Conservation (phyloP, 148 eudicot species). For the Rheum nobile region DNA sequence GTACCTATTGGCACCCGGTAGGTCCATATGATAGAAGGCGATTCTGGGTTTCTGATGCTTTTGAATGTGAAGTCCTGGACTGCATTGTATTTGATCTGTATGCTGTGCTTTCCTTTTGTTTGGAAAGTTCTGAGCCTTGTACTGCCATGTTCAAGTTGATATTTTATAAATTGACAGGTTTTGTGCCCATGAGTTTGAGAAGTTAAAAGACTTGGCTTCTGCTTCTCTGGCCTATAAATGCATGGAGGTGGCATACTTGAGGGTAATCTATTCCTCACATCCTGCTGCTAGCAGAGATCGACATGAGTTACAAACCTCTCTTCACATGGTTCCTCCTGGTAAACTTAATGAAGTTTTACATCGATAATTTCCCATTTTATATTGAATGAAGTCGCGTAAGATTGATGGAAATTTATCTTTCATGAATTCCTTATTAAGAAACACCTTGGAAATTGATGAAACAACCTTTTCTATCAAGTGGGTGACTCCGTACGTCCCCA, state of each 20-base stretch:
- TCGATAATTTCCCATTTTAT: not conserved
- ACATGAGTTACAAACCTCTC: conserved; percentile 60
- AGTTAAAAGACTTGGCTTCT: conserved; percentile 75
- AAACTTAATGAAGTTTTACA: conserved; percentile 4
- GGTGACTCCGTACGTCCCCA: not conserved
- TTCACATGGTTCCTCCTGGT: conserved; percentile 77
- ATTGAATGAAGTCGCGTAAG: not conserved
- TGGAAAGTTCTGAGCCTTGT: not conserved
- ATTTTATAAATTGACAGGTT: conserved; percentile 27
- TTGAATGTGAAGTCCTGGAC: not conserved
- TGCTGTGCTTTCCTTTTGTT: not conserved
- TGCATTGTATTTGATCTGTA: not conserved
- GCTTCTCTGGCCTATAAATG: conserved; percentile 98
- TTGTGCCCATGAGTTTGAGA: conserved; percentile 88
- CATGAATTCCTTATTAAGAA: not conserved
- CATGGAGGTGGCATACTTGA: conserved; percentile 80
- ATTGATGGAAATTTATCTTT: not conserved
- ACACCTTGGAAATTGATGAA: not conserved
- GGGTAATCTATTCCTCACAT: conserved; percentile 64
- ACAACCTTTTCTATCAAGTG: not conserved
- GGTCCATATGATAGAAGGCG: not conserved
- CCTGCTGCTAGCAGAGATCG: conserved; percentile 57
- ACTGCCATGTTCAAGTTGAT: not conserved
- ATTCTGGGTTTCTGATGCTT: not conserved
- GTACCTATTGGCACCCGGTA: not conserved